These are phyloP conservation scores for Suillus subluteus DNA, from an alignment of 768 basidiomycete species.

Conservation along the genomic window DNA sequence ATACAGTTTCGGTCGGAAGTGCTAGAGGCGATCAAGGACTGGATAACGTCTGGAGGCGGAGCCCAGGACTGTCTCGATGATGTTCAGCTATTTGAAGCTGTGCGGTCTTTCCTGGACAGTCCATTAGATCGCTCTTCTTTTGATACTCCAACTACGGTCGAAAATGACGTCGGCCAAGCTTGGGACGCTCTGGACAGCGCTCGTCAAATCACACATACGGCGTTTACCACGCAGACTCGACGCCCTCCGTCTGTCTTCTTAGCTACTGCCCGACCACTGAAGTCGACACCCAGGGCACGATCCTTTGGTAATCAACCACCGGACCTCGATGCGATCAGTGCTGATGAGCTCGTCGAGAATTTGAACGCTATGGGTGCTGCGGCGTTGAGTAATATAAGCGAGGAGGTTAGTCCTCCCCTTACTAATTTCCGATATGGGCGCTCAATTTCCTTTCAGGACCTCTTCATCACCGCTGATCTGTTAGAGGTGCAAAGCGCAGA, in stretches of 20 bases:
- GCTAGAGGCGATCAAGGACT: slow-evolving; percentile 66
- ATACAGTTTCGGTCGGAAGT: slow-evolving; percentile 63
- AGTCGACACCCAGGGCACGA: slow-evolving; percentile 15
- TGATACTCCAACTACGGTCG: slow-evolving; percentile 35
- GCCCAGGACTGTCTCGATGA: slow-evolving; percentile 82
- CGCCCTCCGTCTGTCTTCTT: slow-evolving; percentile 50
- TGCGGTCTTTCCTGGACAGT: slow-evolving; percentile 63
- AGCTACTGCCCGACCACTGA: slow-evolving; percentile 29
- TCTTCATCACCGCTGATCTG: slow-evolving; percentile 76
- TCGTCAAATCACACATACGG: slow-evolving; percentile 42
- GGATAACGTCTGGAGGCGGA: slow-evolving; percentile 75
- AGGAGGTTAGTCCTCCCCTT: slow-evolving; percentile 55
- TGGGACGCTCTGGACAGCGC: slow-evolving; percentile 50
- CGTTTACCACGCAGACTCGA: slow-evolving; percentile 60
- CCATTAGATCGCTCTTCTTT: slow-evolving; percentile 55
- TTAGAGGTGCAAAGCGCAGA: slow-evolving; percentile 83
- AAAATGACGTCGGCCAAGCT: slow-evolving; percentile 51
- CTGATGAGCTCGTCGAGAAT: slow-evolving; percentile 77
- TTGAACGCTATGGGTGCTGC: slow-evolving; percentile 77
- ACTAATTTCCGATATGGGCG: slow-evolving; percentile 12
- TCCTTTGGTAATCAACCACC: slow-evolving; percentile 51
- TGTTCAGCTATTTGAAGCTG: slow-evolving; percentile 56
- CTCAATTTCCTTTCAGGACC: slow-evolving; percentile 51
- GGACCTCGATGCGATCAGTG: slow-evolving; percentile 62
- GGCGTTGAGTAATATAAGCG: slow-evolving; percentile 74